Conservation (phyloP, 1,284 basidiomycete species). For the Cronartium quercuum region DNA sequence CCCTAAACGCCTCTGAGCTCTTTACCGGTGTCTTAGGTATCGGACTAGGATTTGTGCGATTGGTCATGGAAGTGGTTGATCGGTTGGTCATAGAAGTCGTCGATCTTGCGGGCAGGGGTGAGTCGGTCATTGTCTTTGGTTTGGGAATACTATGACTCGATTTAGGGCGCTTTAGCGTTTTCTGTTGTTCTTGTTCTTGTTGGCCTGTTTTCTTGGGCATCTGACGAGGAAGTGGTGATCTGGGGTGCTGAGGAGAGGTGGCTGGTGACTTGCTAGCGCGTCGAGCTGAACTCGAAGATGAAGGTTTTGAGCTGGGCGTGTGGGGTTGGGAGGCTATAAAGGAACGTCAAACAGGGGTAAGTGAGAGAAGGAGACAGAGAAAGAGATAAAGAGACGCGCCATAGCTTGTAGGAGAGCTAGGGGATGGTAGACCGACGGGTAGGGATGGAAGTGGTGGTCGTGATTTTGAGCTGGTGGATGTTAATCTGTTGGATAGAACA, state of each 20-base stretch:
- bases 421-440: background rate
- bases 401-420: background rate
- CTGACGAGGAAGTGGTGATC: background rate
- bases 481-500: no score
- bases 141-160: background rate
- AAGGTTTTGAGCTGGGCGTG: background rate
- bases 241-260: background rate
- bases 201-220: background rate
- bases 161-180: background rate
- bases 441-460: background rate
- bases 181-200: background rate
- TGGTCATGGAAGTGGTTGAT: background rate
- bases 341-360: no score
- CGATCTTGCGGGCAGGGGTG: background rate
- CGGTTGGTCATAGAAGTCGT: background rate
- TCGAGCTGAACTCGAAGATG: background rate
- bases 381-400: no score
- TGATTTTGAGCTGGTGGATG: background rate
- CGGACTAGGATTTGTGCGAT: no score
- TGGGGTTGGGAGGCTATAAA: background rate
- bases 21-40: background rate
- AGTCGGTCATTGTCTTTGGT: background rate
- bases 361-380: no score
- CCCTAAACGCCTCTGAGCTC: conserved; percentile 5
- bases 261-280: background rate